Evolutionary conservation across 2,329 filamentous ascomycete species (phyloP).

Genomic region (Intubia oerlemansii): DNA sequence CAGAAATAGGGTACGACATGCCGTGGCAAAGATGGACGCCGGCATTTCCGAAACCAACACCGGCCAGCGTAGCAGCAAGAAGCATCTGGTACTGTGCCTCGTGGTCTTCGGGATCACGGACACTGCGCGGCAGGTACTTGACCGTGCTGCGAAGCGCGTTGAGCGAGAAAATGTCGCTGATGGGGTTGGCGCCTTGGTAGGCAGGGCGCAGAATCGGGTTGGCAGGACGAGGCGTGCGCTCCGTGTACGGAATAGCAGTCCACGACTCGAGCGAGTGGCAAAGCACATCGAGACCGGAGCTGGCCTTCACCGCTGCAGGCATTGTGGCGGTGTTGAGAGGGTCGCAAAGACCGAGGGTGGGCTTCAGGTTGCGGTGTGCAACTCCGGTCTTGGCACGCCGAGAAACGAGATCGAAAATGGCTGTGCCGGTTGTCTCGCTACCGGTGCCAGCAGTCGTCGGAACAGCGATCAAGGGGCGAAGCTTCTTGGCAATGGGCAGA

Average conservation of each 20-base stretch:
- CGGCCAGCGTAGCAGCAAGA: conserved; percentile 76
- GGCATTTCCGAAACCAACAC: conserved; percentile 92
- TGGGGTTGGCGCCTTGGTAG: conserved; percentile 94
- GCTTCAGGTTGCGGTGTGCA: conserved; percentile 86
- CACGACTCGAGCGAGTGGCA: conserved; percentile 92
- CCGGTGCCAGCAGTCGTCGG: conserved; percentile 75
- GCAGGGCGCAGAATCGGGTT: conserved; percentile 85
- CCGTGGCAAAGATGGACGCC: conserved; percentile 68
- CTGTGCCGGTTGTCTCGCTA: conserved; percentile 90
- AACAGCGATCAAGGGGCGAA: conserved; percentile 61
- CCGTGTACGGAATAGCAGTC: conserved; percentile 89
- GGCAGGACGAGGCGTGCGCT: conserved; percentile 60
- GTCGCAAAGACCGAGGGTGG: conserved; percentile 70
- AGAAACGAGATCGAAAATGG: conserved; percentile 86
- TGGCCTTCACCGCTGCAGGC: conserved; percentile 82
- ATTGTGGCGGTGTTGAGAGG: conserved; percentile 88
- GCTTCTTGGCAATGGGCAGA: conserved; percentile 44
- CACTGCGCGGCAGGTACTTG: conserved; percentile 78
- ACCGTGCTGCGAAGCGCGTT: conserved; percentile 65
- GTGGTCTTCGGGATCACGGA: conserved; percentile 69
- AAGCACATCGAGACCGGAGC: conserved; percentile 80
- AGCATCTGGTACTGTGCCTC: conserved; percentile 95
- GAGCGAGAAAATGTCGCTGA: conserved; percentile 90
- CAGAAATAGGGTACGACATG: conserved; percentile 95
- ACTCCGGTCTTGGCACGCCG: conserved; percentile 90